Conservation (phyloP, 148 eudicot species). For the Chenopodium formosanum region DNA sequence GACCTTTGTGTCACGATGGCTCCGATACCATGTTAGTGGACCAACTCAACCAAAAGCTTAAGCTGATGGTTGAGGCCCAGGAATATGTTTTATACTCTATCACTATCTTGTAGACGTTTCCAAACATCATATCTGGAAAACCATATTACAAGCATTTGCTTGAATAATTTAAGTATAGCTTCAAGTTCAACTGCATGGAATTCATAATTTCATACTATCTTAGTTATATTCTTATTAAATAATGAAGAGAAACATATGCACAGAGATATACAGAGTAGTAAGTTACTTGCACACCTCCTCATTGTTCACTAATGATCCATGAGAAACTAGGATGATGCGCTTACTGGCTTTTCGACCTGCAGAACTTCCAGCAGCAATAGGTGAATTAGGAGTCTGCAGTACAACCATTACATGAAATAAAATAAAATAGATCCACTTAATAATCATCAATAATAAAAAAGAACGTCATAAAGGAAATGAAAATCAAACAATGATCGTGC, state of each 20-base stretch:
- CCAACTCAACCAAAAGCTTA: no score
- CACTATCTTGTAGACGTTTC: no score
- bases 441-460: background rate
- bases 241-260: background rate
- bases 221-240: background rate
- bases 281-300: slow-evolving; percentile 42
- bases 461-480: background rate
- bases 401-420: slow-evolving; percentile 23
- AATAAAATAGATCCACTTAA: slow-evolving; percentile 3
- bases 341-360: slow-evolving; percentile 68
- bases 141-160: no score
- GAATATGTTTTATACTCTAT: no score
- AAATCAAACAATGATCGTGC: background rate
- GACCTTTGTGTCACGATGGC: no score
- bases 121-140: no score
- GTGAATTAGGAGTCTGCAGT: slow-evolving; percentile 90
- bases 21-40: no score
- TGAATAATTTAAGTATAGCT: no score
- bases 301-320: slow-evolving; percentile 51
- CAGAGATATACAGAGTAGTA: background rate
- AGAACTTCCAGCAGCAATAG: slow-evolving; percentile 68
- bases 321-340: slow-evolving; percentile 70
- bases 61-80: no score
- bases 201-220: background rate
- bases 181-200: no score